These are phyloP conservation scores for Lathyrus tuberosus DNA, from an alignment of 306 rosid species.

Conservation along the genomic window DNA sequence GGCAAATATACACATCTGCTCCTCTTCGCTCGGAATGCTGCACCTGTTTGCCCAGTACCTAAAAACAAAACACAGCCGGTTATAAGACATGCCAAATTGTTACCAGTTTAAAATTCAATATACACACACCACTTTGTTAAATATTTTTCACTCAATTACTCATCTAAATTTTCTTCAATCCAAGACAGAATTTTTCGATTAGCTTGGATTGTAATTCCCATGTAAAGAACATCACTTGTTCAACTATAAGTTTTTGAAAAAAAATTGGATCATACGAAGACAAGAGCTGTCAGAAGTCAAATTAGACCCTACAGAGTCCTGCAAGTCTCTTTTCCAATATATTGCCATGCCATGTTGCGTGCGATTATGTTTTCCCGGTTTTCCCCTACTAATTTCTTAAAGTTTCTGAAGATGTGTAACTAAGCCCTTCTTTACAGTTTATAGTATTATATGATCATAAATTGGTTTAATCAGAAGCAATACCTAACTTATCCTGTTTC, in stretches of 20 bases:
- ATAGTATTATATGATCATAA: slow-evolving; percentile 47
- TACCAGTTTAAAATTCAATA: slow-evolving; percentile 28
- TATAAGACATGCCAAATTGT: slow-evolving; percentile 39
- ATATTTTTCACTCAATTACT: slow-evolving; percentile 39
- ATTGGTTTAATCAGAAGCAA: slow-evolving; percentile 47
- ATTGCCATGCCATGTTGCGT: slow-evolving; percentile 32
- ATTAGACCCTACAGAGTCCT: slow-evolving; percentile 43
- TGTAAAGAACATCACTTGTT: slow-evolving; percentile 19
- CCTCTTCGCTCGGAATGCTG: slow-evolving; percentile 66
- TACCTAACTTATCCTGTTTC: slow-evolving; percentile 63
- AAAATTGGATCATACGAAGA: slow-evolving; percentile 51
- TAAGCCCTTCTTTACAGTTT: slow-evolving; percentile 39
- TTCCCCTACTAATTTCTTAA: slow-evolving; percentile 46
- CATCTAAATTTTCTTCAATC: slow-evolving; percentile 44
- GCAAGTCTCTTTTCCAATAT: slow-evolving; percentile 60
- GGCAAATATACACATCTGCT: slow-evolving; percentile 64
- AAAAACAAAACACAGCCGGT: slow-evolving; percentile 55
- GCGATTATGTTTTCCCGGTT: background rate
- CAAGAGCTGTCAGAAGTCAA: slow-evolving; percentile 46
- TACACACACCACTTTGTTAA: slow-evolving; percentile 36
- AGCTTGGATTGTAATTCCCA: slow-evolving; percentile 14
- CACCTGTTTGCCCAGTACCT: slow-evolving; percentile 62
- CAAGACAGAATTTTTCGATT: slow-evolving; percentile 44
- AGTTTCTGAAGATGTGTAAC: slow-evolving; percentile 44
- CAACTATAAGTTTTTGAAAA: slow-evolving; percentile 50